Base-by-base conservation (phyloP, 192 early-diverging fungal genomes). In the Spinellus fusiger region DNA sequence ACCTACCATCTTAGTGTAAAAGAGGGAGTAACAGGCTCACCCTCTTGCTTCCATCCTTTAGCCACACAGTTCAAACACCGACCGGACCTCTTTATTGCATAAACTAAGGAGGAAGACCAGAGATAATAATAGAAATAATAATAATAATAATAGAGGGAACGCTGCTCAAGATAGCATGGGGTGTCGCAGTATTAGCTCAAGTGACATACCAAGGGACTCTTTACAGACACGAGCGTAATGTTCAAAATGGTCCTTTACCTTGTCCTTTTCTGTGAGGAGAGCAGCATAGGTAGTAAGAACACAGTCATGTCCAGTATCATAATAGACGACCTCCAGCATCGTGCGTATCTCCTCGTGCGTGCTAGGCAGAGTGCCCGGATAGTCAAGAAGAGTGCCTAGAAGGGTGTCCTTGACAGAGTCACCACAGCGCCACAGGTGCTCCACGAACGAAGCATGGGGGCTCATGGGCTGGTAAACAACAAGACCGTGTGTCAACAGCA, bases 11-110 rank as follows among this genome's bases (percentile, higher is more conserved):
- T 37, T 37, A 13, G 35, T 37, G 35, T 37, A 37, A 37, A 37
- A 37, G 35, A 37, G 13, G 35, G 35, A 37, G 6, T 6, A 9
- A 37, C 13, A 37, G n/a, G 6, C 13, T 37, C 35, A 6, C 35
- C 73, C 86, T 71, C 82, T 84, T 56, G 69, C 82, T 73, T 88
- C 86, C 10, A 0, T 26, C 50, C 16, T 29, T 49, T n/a, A 9
- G 6, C 35, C 35, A 37, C 35, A 6, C 35, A 6, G 6, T 37
- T 37, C 6, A 37, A 37, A 37, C 35, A 37, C 35, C 35, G 35
- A 37, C 35, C 35, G 7, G 35, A 37, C 35, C 35, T 9, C 6
- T 37, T 9, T 37, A 37, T 37, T 6, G 3, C 2, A 44, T 44
- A 12, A n/a, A 5, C 10, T 44, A n/a, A n/a, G n/a, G n/a, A n/a